phyloP scores from a whole-genome alignment of 164 flowering plant genomes.

The Warburgia ugandensis region DNA sequence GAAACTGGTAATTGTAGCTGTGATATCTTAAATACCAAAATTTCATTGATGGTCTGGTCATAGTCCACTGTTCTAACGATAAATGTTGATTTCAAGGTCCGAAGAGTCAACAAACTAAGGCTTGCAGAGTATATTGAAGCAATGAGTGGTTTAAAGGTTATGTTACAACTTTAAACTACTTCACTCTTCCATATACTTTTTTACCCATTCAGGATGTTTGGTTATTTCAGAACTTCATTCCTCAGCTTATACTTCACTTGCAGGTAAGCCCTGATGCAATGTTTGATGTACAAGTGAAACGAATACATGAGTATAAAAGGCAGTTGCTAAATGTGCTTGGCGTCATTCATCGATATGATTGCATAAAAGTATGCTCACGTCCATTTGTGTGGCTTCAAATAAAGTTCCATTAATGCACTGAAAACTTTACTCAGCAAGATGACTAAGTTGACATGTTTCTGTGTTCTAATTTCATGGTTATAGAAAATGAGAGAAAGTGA shows the following conservation, averaged over 20 bases:
- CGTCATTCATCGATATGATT: constrained; percentile 42
- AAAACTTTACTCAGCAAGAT: neutral
- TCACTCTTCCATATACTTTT: too few relatives aligned
- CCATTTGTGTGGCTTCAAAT: neutral
- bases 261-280: constrained; percentile 45
- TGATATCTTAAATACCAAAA: neutral
- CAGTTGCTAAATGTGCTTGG: constrained; percentile 43
- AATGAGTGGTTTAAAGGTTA: constrained; percentile 45
- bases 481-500: constrained; percentile 39
- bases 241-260: too few relatives aligned
- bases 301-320: constrained; percentile 52
- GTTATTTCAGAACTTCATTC: too few relatives aligned
- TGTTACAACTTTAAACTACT: too few relatives aligned
- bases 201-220: too few relatives aligned
- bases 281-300: constrained; percentile 51
- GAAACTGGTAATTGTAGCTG: constrained; percentile 28
- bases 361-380: constrained; percentile 32
- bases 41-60: neutral
- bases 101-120: constrained; percentile 41
- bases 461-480: neutral
- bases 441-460: too few relatives aligned
- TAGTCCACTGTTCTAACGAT: neutral
- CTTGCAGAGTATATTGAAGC: constrained; percentile 51
- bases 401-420: neutral
- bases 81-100: constrained; percentile 23